Evolutionary conservation across 768 basidiomycete genomes (phyloP).

Genomic region (Tephrocybe sp.): DNA sequence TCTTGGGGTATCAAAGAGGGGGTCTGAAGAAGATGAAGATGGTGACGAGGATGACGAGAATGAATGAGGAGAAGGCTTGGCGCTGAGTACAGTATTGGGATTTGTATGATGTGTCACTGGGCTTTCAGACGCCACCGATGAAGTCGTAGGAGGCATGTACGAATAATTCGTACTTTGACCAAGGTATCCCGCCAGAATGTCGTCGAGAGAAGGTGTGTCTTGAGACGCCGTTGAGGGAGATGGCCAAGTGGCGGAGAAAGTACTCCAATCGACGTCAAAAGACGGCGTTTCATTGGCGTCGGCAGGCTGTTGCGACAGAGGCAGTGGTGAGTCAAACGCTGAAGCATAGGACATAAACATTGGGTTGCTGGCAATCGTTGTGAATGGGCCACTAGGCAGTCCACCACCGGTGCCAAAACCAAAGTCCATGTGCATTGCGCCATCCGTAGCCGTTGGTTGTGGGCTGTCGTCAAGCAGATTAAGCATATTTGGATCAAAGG

Average conservation of each 20-base stretch:
- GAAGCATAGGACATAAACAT: constrained; percentile 82
- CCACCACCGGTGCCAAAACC: constrained; percentile 50
- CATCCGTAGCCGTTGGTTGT: constrained; percentile 51
- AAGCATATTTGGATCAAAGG: constrained; percentile 69
- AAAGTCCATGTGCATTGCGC: constrained; percentile 60
- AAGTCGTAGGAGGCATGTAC: constrained; percentile 25
- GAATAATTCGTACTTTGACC: constrained; percentile 26
- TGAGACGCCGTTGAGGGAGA: constrained; percentile 28
- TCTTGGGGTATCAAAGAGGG: constrained; percentile 32
- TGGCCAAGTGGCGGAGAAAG: constrained; percentile 44
- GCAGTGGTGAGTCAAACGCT: constrained; percentile 43
- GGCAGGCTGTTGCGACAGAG: constrained; percentile 15
- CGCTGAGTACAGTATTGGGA: constrained; percentile 13
- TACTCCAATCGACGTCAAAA: constrained; percentile 47
- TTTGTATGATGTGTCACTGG: constrained; percentile 51
- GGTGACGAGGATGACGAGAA: constrained; percentile 39
- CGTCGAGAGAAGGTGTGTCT: constrained; percentile 40
- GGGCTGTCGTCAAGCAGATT: constrained; percentile 59
- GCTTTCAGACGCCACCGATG: constrained; percentile 42
- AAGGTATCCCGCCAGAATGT: constrained; percentile 41
- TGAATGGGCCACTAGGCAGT: constrained; percentile 54
- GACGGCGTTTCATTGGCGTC: constrained; percentile 22
- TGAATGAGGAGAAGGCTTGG: constrained; percentile 25
- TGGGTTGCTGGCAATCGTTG: constrained; percentile 81
- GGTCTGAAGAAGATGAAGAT: constrained; percentile 29